Conservation (phyloP, 139 green algal species). For the Desmodesmus armatus region DNA sequence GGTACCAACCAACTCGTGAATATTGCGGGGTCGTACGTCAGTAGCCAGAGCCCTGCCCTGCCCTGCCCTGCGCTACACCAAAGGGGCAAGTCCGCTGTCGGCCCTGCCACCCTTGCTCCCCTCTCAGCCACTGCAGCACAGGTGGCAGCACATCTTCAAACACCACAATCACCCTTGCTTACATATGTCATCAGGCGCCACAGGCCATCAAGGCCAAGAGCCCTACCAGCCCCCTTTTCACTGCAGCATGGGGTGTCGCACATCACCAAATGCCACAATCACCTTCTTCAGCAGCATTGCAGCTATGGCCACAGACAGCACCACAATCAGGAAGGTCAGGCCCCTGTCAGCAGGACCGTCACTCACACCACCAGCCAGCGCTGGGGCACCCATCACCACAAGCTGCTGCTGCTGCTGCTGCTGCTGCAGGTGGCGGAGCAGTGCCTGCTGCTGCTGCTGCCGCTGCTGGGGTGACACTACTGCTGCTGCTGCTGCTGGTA, state of each 20-base stretch:
- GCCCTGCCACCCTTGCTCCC: no score
- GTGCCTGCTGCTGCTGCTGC: neutral
- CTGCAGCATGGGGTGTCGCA: neutral
- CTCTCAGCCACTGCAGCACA: no score
- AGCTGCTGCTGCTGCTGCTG: neutral
- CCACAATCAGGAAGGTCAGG: slow-evolving; percentile 63
- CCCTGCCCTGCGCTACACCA: no score
- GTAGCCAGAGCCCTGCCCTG: no score
- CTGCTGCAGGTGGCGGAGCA: neutral
- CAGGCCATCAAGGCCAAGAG: neutral
- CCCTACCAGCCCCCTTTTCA: neutral
- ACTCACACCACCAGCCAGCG: neutral
- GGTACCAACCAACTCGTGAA: no score
- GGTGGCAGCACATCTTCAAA: no score
- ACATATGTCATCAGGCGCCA: neutral
- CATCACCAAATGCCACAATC: slow-evolving; percentile 3
- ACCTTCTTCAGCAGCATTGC: slow-evolving; percentile 41
- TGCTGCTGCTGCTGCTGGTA: neutral
- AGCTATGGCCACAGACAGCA: slow-evolving; percentile 56
- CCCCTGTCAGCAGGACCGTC: slow-evolving; percentile 53
- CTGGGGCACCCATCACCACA: slow-evolving; percentile 4
- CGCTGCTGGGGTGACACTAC: neutral
- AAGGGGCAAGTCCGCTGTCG: no score
- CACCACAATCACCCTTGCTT: neutral
- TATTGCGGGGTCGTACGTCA: no score